Evolutionary conservation across 192 early-diverging fungal species (phyloP), one percentile per base, ranked within the genome.

Genomic region (Thamnidium elegans): DNA sequence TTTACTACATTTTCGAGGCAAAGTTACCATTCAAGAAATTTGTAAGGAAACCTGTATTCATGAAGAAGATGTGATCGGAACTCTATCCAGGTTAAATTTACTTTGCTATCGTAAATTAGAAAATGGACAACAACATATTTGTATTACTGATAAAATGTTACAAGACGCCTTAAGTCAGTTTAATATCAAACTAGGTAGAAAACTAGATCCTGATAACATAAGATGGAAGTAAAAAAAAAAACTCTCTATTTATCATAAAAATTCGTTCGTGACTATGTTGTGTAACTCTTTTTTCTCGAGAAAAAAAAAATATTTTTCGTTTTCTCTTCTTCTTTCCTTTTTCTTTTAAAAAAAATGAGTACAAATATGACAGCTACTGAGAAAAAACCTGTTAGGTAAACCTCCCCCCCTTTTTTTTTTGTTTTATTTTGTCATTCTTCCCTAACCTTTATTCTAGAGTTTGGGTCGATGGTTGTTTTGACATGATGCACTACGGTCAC

Each of bases 401-500:
- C n/a, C n/a, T n/a, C n/a, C n/a, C n/a, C n/a, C 5, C 39, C 1
- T 9, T 23, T 46, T 48, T 3, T 52, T 34, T 21, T 30, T 11
- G 6, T 26, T 14, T 3, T 13, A n/a, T n/a, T n/a, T n/a, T n/a
- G n/a, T n/a, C n/a, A n/a, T n/a, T n/a, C n/a, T n/a, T n/a, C n/a
- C n/a, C n/a, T n/a, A 26, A 26, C 26, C 26, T 26, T 26, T 26
- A 53, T 5, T 55, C 20, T 54, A 80, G 81, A 60, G 73, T 93
- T 63, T 93, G 91, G 90, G 90, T 92, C 52, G 95, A 97, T 67
- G 95, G 95, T 43, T 97, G 95, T 78, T 97, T 95, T 72, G 95
- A 97, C 79, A 86, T 95, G 83, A 93, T 95, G 90, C 95, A 97
- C 79, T 94, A 90, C 85, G 91, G 91, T 9, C 96, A 98, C 71